These are phyloP conservation scores for Hypsizygus marmoreus DNA, from an alignment of 768 basidiomycete genomes.

Conservation along the genomic window DNA sequence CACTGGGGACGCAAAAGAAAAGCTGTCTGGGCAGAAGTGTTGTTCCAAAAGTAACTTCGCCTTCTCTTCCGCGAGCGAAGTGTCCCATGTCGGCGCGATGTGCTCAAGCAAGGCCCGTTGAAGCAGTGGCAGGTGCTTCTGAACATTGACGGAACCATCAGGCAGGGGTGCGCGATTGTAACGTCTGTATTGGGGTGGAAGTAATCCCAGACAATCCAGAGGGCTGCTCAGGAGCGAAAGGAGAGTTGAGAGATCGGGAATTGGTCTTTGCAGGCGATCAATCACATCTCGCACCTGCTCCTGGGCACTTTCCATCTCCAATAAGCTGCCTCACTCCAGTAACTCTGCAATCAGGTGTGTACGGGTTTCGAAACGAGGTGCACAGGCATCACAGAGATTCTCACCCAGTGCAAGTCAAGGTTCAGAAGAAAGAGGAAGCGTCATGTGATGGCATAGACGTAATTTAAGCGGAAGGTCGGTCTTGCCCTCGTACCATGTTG, in stretches of 20 bases:
- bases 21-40: constrained; percentile 73
- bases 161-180: constrained; percentile 44
- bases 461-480: too few species aligned
- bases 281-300: constrained; percentile 41
- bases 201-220: constrained; percentile 54
- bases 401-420: neutral
- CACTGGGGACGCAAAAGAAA: constrained; percentile 48
- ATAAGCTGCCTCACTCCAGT: too few species aligned
- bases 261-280: constrained; percentile 43
- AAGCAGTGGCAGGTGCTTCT: constrained; percentile 51
- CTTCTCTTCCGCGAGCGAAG: constrained; percentile 49
- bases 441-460: neutral
- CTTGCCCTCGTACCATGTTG: too few species aligned
- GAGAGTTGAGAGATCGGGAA: constrained; percentile 52
- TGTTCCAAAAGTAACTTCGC: constrained; percentile 52
- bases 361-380: too few species aligned
- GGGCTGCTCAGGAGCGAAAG: constrained; percentile 60
- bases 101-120: constrained; percentile 67
- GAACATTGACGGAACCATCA: constrained; percentile 29
- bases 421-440: constrained; percentile 1
- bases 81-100: constrained; percentile 71
- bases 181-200: constrained; percentile 57
- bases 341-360: too few species aligned
- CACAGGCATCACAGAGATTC: neutral
- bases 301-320: constrained; percentile 15